Percentiles rank a stretch among this genome's conserved stretches.
phyloP scores from a whole-genome alignment of 495 filamentous ascomycete genomes.

The Daldinia caldariorum region DNA sequence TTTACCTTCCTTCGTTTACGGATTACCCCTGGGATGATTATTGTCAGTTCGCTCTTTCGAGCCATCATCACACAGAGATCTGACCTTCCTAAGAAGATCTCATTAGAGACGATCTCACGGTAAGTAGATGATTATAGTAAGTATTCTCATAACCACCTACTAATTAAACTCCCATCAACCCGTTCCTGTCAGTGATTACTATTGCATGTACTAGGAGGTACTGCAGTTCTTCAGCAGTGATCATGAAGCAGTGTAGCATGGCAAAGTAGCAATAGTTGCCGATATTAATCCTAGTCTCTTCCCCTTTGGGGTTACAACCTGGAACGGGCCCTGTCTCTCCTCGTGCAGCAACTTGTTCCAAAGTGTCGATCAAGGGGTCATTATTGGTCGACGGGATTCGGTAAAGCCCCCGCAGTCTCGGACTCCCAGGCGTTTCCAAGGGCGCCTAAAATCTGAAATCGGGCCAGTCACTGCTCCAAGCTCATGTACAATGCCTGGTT shows the following conservation, averaged over 20 bases:
- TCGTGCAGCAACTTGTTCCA: slow-evolving; percentile 59
- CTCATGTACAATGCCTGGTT: slow-evolving; percentile 1
- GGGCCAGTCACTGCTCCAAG: slow-evolving; percentile 24
- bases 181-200: neutral
- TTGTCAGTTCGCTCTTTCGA: slow-evolving; percentile 7
- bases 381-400: slow-evolving; percentile 54
- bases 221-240: neutral
- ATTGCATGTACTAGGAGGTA: neutral
- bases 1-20: slow-evolving; percentile 23
- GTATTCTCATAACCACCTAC: neutral
- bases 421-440: slow-evolving; percentile 54
- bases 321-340: slow-evolving; percentile 48
- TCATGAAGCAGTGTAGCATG: neutral
- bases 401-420: slow-evolving; percentile 46
- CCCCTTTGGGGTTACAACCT: slow-evolving; percentile 44
- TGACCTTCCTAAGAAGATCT: neutral
- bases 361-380: slow-evolving; percentile 36
- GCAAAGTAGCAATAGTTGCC: slow-evolving; percentile 12
- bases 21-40: slow-evolving; percentile 18
- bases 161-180: neutral
- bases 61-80: neutral
- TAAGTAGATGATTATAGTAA: neutral
- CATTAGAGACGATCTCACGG: neutral
- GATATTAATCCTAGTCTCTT: slow-evolving; percentile 13
- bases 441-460: slow-evolving; percentile 53